Evolutionary conservation across 768 basidiomycete genomes (phyloP).

Genomic region (Boletus edulis): DNA sequence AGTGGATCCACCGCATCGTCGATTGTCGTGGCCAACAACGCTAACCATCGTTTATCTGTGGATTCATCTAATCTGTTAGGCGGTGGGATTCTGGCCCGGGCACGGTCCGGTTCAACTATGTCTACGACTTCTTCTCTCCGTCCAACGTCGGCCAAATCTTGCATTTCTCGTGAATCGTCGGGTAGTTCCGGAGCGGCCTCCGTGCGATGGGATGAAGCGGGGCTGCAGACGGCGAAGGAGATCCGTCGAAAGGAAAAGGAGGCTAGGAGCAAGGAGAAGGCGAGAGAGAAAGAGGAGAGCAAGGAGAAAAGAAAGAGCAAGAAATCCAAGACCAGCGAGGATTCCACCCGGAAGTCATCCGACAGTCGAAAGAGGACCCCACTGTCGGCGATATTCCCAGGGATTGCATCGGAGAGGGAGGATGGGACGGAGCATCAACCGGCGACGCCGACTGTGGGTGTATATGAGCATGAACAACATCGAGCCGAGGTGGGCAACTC

Average conservation of each 20-base stretch:
- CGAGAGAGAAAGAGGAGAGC: conserved; percentile 28
- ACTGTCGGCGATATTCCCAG: conserved; percentile 60
- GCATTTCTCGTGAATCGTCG: conserved; percentile 38
- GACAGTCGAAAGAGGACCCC: conserved; percentile 56
- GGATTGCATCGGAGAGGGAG: conserved; percentile 22
- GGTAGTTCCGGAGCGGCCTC: conserved; percentile 42
- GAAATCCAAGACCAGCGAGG: conserved; percentile 27
- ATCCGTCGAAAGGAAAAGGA: conserved; percentile 39
- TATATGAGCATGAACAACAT: conserved; percentile 31
- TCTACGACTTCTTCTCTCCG: conserved; percentile 46
- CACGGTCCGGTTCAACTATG: conserved; percentile 38
- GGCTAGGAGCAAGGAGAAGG: conserved; percentile 34
- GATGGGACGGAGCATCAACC: conserved; percentile 2
- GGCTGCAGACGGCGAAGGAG: conserved; percentile 49
- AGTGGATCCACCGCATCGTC: conserved; percentile 38
- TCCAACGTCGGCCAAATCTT: conserved; percentile 43
- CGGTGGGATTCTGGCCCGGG: conserved; percentile 30
- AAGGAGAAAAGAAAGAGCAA: conserved; percentile 33
- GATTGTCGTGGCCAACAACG: conserved; percentile 14
- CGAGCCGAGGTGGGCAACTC: not conserved
- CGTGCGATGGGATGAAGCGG: conserved; percentile 52
- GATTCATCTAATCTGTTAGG: conserved; percentile 33
- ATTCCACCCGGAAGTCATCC: conserved; percentile 41
- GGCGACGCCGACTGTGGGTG: conserved; percentile 42
- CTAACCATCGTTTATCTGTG: conserved; percentile 23